Evolutionary conservation across 2,329 filamentous ascomycete genomes (phyloP).

Genomic region (Calonectria honghensis): DNA sequence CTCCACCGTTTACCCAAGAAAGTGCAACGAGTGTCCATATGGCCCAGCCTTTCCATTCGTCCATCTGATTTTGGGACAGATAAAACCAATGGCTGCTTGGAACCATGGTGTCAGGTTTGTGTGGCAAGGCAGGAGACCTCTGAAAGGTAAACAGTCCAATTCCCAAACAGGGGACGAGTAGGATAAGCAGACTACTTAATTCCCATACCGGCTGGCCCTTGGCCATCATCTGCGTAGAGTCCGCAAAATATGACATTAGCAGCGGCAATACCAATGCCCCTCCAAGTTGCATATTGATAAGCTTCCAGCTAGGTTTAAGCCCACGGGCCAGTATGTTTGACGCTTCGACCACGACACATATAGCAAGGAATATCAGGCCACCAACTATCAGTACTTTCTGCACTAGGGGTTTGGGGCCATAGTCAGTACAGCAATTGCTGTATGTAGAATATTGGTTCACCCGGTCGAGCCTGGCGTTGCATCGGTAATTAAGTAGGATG

Average conservation of each 20-base stretch:
- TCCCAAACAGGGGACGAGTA: slow-evolving; percentile 47
- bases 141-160: slow-evolving; percentile 47
- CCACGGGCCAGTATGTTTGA: slow-evolving; percentile 38
- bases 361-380: slow-evolving; percentile 47
- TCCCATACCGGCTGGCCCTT: slow-evolving; percentile 54
- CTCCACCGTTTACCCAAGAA: slow-evolving; percentile 69
- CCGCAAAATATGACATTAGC: slow-evolving; percentile 56
- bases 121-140: slow-evolving; percentile 40
- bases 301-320: slow-evolving; percentile 39
- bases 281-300: slow-evolving; percentile 51
- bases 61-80: slow-evolving; percentile 71
- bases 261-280: slow-evolving; percentile 54
- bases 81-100: slow-evolving; percentile 31
- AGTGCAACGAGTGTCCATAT: slow-evolving; percentile 72
- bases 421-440: slow-evolving; percentile 72
- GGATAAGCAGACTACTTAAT: slow-evolving; percentile 47
- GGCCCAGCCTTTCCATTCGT: slow-evolving; percentile 82
- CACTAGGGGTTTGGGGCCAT: slow-evolving; percentile 56
- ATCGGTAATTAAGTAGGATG: slow-evolving; percentile 73
- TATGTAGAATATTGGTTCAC: slow-evolving; percentile 64
- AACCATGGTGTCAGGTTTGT: slow-evolving; percentile 32
- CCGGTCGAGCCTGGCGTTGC: slow-evolving; percentile 64
- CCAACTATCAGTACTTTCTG: slow-evolving; percentile 51
- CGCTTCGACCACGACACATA: slow-evolving; percentile 45
- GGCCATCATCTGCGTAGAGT: slow-evolving; percentile 56